Evolutionary conservation across 2,329 filamentous ascomycete genomes (phyloP), one percentile per base, ranked within the genome.

Genomic region (Aspergillus terreus): DNA sequence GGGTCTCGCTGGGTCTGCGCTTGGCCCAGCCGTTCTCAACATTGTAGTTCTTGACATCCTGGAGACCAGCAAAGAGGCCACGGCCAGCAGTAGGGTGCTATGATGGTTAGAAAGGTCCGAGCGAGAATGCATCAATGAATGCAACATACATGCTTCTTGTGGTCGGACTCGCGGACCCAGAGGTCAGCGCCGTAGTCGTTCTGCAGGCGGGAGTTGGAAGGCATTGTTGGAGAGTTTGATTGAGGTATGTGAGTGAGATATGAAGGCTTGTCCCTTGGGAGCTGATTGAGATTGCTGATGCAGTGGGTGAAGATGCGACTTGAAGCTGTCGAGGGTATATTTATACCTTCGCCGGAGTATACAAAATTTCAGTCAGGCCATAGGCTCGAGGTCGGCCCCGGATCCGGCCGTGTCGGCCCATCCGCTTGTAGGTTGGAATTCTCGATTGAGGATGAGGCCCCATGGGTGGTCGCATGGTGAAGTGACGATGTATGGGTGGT

Each of bases 41-140:
- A 10, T 70, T 71, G 47, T 72, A 72, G 52, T 64, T 61, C 52
- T 72, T 72, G 11, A 60, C 58, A 33, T 72, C 69, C 49, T 72
- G 69, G 2, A 72, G 59, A 4, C 69, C 69, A 32, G 69, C 68
- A 49, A 72, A 72, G 43, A 72, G 64, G 27, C 69, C 69, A 14
- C 69, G 63, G 44, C 69, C 69, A 4, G 61, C 59, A 6, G 68
- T 71, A 38, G 66, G 48, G 40, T 63, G 66, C 63, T 71, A 43
- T 33, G 1, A 19, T 12, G 21, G n/a, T 40, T n/a, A n/a, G 14
- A 36, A 15, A 12, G 33, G 9, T 35, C 32, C 3, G 3, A 35
- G 32, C n/a, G n/a, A n/a, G n/a, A n/a, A 35, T 35, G 32, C 3
- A 11, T 35, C 11, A n/a, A 25, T n/a, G 15, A 11, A 44, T 10